Evolutionary conservation across 371 early-diverging fungal genomes (phyloP).

Genomic region (Zychaea mexicana): DNA sequence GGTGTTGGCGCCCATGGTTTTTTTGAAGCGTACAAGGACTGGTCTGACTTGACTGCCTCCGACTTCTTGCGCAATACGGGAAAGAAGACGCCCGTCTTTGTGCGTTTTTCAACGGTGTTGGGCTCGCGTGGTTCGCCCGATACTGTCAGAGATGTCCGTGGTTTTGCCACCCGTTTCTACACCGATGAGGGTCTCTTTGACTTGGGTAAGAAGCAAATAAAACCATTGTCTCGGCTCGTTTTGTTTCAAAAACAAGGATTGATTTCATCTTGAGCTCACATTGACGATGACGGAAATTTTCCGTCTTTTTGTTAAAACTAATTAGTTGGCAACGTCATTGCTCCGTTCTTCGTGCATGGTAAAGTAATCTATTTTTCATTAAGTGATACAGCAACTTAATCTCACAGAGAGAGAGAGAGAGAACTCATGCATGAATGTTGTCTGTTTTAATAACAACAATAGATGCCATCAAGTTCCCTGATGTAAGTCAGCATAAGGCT

Average conservation of each 20-base stretch:
- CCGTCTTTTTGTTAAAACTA: no score
- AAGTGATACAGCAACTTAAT: no score
- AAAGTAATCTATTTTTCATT: no score
- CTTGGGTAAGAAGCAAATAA: background rate
- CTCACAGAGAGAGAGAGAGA: background rate
- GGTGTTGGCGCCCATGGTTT: conserved; percentile 84
- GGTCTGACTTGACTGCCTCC: conserved; percentile 67
- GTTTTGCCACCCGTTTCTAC: conserved; percentile 80
- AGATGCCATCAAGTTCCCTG: conserved; percentile 45
- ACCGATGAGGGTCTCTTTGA: conserved; percentile 72
- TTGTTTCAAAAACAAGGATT: background rate
- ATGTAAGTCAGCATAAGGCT: no score
- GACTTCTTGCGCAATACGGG: conserved; percentile 75
- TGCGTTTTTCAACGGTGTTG: conserved; percentile 83
- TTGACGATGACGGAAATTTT: no score
- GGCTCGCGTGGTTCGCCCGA: conserved; percentile 79
- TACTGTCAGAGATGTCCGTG: conserved; percentile 79
- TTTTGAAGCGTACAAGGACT: conserved; percentile 43
- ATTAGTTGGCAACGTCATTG: conserved; percentile 49
- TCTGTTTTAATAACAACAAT: no score
- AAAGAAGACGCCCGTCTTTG: conserved; percentile 78
- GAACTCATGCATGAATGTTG: background rate
- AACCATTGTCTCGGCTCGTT: no score
- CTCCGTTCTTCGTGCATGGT: conserved; percentile 43
- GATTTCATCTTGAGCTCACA: background rate